Base-by-base conservation (phyloP, 106 monocot genomes). In the Iris macrosiphon region DNA sequence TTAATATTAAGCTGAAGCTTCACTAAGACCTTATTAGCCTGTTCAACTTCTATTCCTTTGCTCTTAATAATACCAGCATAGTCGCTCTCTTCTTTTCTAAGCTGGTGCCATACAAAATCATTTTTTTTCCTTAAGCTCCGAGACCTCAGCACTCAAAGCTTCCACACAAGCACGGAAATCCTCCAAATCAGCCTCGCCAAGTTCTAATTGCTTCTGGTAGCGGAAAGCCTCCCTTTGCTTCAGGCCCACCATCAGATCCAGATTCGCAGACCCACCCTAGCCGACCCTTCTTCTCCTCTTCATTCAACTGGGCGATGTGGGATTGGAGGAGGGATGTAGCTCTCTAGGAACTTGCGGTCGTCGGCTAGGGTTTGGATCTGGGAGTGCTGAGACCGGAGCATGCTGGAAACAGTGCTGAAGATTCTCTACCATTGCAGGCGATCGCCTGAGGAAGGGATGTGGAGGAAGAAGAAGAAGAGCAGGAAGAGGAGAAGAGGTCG, bases 191-290 rank as follows among this genome's bases (percentile, higher is more conserved):
- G 44, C 39, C 30, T 85, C 73, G 10, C 76, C 50, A 37, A 62
- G 22, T 27, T 85, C 85, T 85, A 29, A 44, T 73, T 68, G 60
- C 49, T 68, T 68, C 89, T 75, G 80, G 74, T 58, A 68, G 53
- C 55, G 52, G n/a, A 52, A 13, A 10, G 48, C 65, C 57, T 80
- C 77, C 32, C 47, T 55, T 47, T 80, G 37, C 54, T 74, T 77
- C 37, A 76, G 16, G 31, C 55, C 65, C 3, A 75, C 30, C 12
- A 68, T n/a, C 20, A 77, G 46, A 28, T 64, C 69, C 47, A 84
- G 0, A 63, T 55, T 73, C n/a, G 77, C 66, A 23, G 26, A 63
- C 20, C 71, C 29, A 13, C 66, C 49, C 31, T 29, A 20, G 31
- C 56, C n/a, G 39, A n/a, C 47, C 40, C 63, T 69, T 61, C 33